phyloP scores from a whole-genome alignment of 306 rosid genomes.

The peach (Prunus persica) region Prunus_persica_NCBIv2 NC_034014.1:8604001-8604500 shows the following conservation, averaged over 20 bases:
- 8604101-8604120: too few species aligned
- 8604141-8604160: too few species aligned
- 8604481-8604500: neutral
- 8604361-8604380: constrained; percentile 18
- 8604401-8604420: constrained; percentile 1
- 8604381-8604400: constrained; percentile 23
- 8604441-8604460: constrained; percentile 8
- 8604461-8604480: constrained; percentile 17
- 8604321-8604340: constrained; percentile 26
- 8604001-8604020: too few species aligned
- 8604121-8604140: too few species aligned
- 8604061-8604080: too few species aligned
- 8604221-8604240: neutral
- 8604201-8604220: neutral
- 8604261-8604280: constrained; percentile 64
- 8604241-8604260: constrained; percentile 39
- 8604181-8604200: neutral
- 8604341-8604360: constrained; percentile 13
- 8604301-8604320: constrained; percentile 13
- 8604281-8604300: constrained; percentile 60
- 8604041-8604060: too few species aligned
- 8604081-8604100: too few species aligned
- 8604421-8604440: constrained; percentile 16
- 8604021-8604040: too few species aligned
- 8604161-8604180: too few species aligned